These are phyloP conservation scores for Flaveria linearis DNA, from an alignment of 129 eudicot genomes.

Conservation along the genomic window DNA sequence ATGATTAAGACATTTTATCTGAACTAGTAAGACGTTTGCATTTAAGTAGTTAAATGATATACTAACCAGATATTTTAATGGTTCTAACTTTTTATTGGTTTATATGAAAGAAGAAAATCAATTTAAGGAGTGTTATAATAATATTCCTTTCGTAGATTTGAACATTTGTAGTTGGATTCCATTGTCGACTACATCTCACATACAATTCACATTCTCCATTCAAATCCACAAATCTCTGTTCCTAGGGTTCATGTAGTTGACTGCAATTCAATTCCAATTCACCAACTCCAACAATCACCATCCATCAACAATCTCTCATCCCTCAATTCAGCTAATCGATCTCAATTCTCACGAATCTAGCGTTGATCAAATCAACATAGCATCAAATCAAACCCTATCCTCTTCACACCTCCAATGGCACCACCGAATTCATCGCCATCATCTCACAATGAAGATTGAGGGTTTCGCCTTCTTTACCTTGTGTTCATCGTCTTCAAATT, in stretches of 20 bases:
- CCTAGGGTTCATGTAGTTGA: slow-evolving; percentile 27
- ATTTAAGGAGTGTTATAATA: too few species aligned
- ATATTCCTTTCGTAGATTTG: not conserved
- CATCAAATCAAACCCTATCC: not conserved
- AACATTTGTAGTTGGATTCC: not conserved
- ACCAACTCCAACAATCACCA: not conserved
- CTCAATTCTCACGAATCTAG: slow-evolving; percentile 26
- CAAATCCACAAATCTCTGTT: slow-evolving; percentile 4
- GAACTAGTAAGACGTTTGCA: too few species aligned
- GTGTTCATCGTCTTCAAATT: slow-evolving; percentile 14
- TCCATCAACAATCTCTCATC: not conserved
- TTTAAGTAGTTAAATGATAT: too few species aligned
- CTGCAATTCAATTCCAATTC: slow-evolving; percentile 7
- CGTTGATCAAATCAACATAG: slow-evolving; percentile 9
- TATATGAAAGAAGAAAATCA: too few species aligned
- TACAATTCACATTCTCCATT: not conserved
- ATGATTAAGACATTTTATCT: too few species aligned
- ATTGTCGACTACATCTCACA: slow-evolving; percentile 6
- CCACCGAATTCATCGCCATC: slow-evolving; percentile 6
- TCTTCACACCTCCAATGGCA: slow-evolving; percentile 20
- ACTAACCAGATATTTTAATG: too few species aligned
- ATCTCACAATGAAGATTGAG: slow-evolving; percentile 29
- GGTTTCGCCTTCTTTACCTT: slow-evolving; percentile 11
- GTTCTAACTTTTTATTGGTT: too few species aligned
- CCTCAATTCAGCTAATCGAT: slow-evolving; percentile 27